These are phyloP conservation scores for Syncephalastrum monosporum DNA, from an alignment of 371 early-diverging fungal genomes.

Conservation along the genomic window DNA sequence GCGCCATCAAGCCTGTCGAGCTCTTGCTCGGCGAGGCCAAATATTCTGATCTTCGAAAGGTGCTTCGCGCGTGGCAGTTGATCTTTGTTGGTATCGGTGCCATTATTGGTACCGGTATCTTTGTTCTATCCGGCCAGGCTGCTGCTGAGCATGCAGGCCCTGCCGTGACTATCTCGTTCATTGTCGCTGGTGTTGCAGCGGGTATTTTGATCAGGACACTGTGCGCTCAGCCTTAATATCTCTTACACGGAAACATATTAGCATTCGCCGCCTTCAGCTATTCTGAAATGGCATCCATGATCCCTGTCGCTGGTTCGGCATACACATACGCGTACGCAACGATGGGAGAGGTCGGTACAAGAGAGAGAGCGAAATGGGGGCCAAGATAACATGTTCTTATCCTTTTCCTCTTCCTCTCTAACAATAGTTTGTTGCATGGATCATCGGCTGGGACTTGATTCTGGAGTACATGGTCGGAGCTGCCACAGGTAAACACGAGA, in stretches of 20 bases:
- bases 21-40: conserved; percentile 47
- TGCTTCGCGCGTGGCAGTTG: conserved; percentile 44
- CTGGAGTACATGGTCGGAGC: conserved; percentile 84
- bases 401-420: background rate
- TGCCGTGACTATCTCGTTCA: conserved; percentile 73
- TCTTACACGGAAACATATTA: background rate
- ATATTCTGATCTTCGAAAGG: conserved; percentile 43
- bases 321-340: conserved; percentile 85
- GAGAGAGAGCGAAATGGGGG: background rate
- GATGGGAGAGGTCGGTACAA: conserved; percentile 63
- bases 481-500: conserved; percentile 49
- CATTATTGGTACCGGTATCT: conserved; percentile 74
- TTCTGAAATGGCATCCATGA: conserved; percentile 81
- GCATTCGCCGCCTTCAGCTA: conserved; percentile 78
- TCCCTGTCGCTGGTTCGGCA: conserved; percentile 83
- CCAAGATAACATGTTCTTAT: background rate
- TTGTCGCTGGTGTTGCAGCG: conserved; percentile 71
- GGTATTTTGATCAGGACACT: conserved; percentile 18
- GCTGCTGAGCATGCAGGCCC: conserved; percentile 81
- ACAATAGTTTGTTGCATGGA: conserved; percentile 68
- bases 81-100: conserved; percentile 66
- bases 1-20: conserved; percentile 57
- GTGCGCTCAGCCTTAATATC: background rate
- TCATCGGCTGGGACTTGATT: conserved; percentile 83
- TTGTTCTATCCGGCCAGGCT: conserved; percentile 66